Conservation (phyloP, 352 stramenopile species). For the Aphanomyces stellatus region DNA sequence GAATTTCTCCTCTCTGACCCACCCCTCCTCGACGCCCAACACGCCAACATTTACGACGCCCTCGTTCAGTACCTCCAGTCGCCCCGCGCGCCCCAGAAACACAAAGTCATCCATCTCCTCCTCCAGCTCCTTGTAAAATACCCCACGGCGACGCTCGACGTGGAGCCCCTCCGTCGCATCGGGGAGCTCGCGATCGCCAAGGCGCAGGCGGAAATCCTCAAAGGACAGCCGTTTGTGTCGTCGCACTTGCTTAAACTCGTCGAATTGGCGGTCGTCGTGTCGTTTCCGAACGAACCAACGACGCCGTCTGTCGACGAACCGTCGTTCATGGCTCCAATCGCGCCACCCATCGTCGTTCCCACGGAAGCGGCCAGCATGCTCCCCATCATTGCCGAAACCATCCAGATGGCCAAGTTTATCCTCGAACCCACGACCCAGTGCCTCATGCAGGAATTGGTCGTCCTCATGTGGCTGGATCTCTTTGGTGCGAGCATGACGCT, state of each 20-base stretch:
- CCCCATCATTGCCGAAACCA: neutral
- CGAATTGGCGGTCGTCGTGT: constrained; percentile 52
- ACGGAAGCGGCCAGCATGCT: neutral
- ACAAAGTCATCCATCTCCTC: constrained; percentile 58
- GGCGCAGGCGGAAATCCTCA: constrained; percentile 46
- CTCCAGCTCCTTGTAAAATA: constrained; percentile 57
- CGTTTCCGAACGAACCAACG: neutral
- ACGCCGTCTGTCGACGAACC: neutral
- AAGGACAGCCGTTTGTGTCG: constrained; percentile 62
- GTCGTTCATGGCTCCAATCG: constrained; percentile 9
- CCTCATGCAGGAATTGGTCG: constrained; percentile 1
- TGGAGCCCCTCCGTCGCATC: constrained; percentile 55
- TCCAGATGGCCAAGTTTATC: neutral
- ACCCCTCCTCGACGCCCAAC: constrained; percentile 34
- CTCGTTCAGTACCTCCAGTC: constrained; percentile 75
- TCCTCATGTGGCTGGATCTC: constrained; percentile 5
- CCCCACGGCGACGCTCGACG: constrained; percentile 46
- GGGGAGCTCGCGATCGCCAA: constrained; percentile 43
- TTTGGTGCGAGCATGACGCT: neutral
- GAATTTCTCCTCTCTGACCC: constrained; percentile 67
- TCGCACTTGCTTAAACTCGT: constrained; percentile 67
- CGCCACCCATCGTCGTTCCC: constrained; percentile 3
- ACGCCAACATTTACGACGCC: constrained; percentile 68
- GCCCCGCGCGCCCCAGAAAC: constrained; percentile 70
- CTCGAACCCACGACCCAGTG: neutral